Percentiles rank a stretch among this genome's conserved stretches.
These are phyloP conservation scores for Marchantia paleacea DNA, from an alignment of 225 moss, liverwort and hornwort species.

Conservation along the genomic window DNA sequence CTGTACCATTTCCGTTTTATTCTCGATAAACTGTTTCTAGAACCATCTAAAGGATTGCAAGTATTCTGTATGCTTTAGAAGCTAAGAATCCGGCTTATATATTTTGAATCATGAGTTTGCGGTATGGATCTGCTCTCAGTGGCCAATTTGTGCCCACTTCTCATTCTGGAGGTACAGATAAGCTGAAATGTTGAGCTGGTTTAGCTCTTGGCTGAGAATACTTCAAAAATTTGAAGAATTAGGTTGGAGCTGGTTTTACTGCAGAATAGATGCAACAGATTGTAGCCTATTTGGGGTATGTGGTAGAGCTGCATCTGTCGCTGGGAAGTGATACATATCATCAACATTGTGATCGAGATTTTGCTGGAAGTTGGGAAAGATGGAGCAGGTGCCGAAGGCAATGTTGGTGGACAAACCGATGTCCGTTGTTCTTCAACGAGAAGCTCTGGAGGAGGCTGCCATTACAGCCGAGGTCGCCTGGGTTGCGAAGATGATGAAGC, in stretches of 20 bases:
- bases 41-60: too few species aligned
- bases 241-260: background rate
- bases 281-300: background rate
- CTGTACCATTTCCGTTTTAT: too few species aligned
- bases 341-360: background rate
- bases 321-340: background rate
- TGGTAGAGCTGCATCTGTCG: background rate
- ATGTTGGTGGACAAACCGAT: conserved; percentile 50
- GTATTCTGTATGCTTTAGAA: too few species aligned
- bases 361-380: background rate
- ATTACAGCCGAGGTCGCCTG: conserved; percentile 57
- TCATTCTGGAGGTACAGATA: too few species aligned
- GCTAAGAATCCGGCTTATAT: too few species aligned
- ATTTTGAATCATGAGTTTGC: too few species aligned
- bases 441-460: conserved; percentile 45
- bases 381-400: conserved; percentile 22
- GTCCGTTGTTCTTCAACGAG: conserved; percentile 47
- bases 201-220: too few species aligned
- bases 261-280: background rate
- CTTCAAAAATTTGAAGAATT: background rate
- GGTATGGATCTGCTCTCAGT: too few species aligned
- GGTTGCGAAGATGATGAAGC: conserved; percentile 59
- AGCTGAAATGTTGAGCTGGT: too few species aligned
- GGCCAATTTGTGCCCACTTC: too few species aligned
- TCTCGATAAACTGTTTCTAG: too few species aligned